Evolutionary conservation across 2,329 filamentous ascomycete genomes (phyloP).

Genomic region (Septoria petroselini): DNA sequence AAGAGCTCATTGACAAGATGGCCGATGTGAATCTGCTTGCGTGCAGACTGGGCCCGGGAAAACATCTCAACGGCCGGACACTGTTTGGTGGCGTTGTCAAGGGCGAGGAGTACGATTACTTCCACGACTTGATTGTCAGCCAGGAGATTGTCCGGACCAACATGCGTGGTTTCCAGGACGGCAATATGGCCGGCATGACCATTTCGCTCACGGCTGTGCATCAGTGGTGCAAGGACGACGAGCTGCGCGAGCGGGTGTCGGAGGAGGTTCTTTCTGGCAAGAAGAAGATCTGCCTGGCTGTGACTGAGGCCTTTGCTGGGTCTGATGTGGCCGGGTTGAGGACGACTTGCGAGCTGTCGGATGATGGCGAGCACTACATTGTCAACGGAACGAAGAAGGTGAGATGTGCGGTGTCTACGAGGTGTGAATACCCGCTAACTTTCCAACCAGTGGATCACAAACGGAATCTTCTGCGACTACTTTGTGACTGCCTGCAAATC

Average conservation of each 20-base stretch:
- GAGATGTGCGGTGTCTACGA: slow-evolving; percentile 64
- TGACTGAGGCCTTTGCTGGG: slow-evolving; percentile 85
- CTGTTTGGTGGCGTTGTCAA: slow-evolving; percentile 68
- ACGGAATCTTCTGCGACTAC: slow-evolving; percentile 76
- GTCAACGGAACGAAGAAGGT: slow-evolving; percentile 77
- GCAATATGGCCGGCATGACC: slow-evolving; percentile 82
- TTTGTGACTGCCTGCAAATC: slow-evolving; percentile 79
- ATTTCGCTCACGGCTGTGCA: slow-evolving; percentile 77
- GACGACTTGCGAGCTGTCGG: slow-evolving; percentile 73
- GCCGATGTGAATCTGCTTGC: slow-evolving; percentile 69
- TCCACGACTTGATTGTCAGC: slow-evolving; percentile 73
- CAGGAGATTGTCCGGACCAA: slow-evolving; percentile 72
- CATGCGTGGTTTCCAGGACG: slow-evolving; percentile 81
- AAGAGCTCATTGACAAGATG: slow-evolving; percentile 74
- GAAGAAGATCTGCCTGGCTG: slow-evolving; percentile 86
- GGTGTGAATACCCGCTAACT: slow-evolving; percentile 60
- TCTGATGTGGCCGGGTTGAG: slow-evolving; percentile 76
- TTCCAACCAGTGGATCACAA: slow-evolving; percentile 66
- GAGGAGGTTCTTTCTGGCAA: slow-evolving; percentile 71
- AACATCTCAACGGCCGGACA: slow-evolving; percentile 70
- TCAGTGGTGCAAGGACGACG: slow-evolving; percentile 69
- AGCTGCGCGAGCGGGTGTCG: slow-evolving; percentile 64
- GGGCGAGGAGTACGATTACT: slow-evolving; percentile 81
- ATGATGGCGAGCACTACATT: slow-evolving; percentile 70
- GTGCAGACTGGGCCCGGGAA: slow-evolving; percentile 79